Conservation (phyloP, 2,329 filamentous ascomycete species). For the Phyllosticta citrichinensis region DNA sequence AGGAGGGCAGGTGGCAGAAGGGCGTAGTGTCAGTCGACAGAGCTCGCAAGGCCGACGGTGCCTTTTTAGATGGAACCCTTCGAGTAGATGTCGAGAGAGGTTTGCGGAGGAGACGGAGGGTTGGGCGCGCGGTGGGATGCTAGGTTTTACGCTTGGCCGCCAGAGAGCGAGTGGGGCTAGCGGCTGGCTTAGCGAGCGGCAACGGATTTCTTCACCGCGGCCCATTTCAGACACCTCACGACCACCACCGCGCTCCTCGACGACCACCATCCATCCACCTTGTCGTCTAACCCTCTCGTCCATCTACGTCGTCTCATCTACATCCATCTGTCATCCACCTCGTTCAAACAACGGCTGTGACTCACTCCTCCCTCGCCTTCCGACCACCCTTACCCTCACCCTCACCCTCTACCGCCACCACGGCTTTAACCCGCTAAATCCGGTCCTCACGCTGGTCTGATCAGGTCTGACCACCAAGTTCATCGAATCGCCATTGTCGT, state of each 20-base stretch:
- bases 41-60: constrained; percentile 6
- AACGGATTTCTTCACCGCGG: background rate
- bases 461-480: background rate
- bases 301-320: background rate
- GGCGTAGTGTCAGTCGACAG: constrained; percentile 5
- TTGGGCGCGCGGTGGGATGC: constrained; percentile 9
- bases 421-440: background rate
- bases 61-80: constrained; percentile 5
- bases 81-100: constrained; percentile 6
- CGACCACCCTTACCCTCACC: too few species aligned
- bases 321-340: background rate
- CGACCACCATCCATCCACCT: background rate
- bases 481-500: background rate
- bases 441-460: background rate
- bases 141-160: constrained; percentile 10
- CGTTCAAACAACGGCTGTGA: too few species aligned
- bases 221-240: constrained; percentile 10
- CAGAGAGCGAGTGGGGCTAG: constrained; percentile 7
- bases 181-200: background rate
- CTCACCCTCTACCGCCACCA: background rate
- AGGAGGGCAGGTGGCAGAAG: background rate
- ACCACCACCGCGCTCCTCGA: background rate
- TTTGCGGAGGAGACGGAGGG: constrained; percentile 5
- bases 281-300: too few species aligned
- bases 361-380: too few species aligned